phyloP scores from a whole-genome alignment of 768 basidiomycete species.

The Kwoniella bestiolae region DNA sequence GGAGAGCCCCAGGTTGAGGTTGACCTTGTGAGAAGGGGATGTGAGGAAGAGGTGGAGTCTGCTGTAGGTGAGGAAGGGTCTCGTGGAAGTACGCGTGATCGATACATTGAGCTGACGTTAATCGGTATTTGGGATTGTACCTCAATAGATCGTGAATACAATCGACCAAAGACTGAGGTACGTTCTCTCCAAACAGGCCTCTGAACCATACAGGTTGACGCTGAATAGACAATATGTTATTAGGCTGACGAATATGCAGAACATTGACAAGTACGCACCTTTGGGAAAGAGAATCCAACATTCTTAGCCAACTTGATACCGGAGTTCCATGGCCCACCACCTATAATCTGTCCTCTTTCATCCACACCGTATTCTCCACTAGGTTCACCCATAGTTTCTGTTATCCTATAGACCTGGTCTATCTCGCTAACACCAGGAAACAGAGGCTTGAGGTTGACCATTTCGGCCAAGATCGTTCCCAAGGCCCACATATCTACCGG shows the following conservation, averaged over 20 bases:
- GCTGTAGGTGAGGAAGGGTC: constrained; percentile 60
- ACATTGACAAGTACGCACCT: constrained; percentile 63
- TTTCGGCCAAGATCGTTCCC: constrained; percentile 96
- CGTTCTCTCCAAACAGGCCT: constrained; percentile 74
- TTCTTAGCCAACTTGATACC: constrained; percentile 85
- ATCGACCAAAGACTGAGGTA: constrained; percentile 80
- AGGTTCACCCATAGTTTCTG: constrained; percentile 92
- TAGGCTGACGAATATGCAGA: background rate
- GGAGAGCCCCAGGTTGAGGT: constrained; percentile 35
- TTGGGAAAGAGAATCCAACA: constrained; percentile 85
- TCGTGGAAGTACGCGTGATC: constrained; percentile 88
- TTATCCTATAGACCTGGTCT: constrained; percentile 89
- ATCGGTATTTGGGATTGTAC: constrained; percentile 84
- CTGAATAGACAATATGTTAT: constrained; percentile 34
- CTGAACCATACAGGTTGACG: constrained; percentile 60
- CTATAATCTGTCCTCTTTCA: constrained; percentile 68
- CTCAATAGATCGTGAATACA: constrained; percentile 89
- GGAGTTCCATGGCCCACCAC: constrained; percentile 84
- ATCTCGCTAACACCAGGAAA: constrained; percentile 92
- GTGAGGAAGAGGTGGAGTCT: constrained; percentile 51
- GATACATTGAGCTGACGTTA: constrained; percentile 84
- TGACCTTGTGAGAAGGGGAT: constrained; percentile 54
- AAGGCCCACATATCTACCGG: constrained; percentile 99
- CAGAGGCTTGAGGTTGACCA: constrained; percentile 89
- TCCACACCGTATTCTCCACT: constrained; percentile 80